Conservation (phyloP, 257 asterid species). For the Verbascum thapsus region DNA sequence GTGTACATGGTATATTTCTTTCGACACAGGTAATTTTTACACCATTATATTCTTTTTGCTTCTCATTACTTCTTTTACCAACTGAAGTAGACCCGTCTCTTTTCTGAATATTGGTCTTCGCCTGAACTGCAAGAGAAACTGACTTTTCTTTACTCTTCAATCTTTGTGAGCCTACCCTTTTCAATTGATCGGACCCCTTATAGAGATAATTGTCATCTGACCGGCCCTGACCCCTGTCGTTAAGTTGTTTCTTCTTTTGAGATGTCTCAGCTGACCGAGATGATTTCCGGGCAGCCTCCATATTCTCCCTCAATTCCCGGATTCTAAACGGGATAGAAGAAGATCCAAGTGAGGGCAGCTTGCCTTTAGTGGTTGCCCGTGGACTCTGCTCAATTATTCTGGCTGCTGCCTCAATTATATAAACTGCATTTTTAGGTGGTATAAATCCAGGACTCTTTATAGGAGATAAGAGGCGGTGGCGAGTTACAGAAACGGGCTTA, state of each 20-base stretch:
- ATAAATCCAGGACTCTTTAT: slow-evolving; percentile 89
- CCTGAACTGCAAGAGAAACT: slow-evolving; percentile 54
- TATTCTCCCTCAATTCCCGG: slow-evolving; percentile 62
- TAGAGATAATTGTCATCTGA: slow-evolving; percentile 40
- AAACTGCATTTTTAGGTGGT: slow-evolving; percentile 87
- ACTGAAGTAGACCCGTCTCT: slow-evolving; percentile 50
- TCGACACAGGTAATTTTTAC: slow-evolving; percentile 36
- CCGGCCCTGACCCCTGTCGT: slow-evolving; percentile 47
- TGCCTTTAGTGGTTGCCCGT: slow-evolving; percentile 53
- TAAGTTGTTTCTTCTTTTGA: slow-evolving; percentile 55
- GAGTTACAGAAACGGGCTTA: slow-evolving; percentile 72
- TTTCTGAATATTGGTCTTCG: slow-evolving; percentile 59
- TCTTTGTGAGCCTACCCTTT: slow-evolving; percentile 50
- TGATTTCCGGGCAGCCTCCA: slow-evolving; percentile 66
- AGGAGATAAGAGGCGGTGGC: slow-evolving; percentile 79
- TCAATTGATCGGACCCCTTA: slow-evolving; percentile 58
- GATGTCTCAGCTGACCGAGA: slow-evolving; percentile 42
- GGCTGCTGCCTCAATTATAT: slow-evolving; percentile 85
- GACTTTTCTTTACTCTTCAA: slow-evolving; percentile 61
- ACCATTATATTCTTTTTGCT: slow-evolving; percentile 53
- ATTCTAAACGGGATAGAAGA: slow-evolving; percentile 70
- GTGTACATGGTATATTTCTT: slow-evolving; percentile 46
- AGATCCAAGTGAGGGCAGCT: slow-evolving; percentile 52
- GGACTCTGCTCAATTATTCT: slow-evolving; percentile 93
- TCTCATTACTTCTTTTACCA: slow-evolving; percentile 48